Conservation (phyloP, 805 yeast species). For the Teunomyces barrocoloradensis region DNA sequence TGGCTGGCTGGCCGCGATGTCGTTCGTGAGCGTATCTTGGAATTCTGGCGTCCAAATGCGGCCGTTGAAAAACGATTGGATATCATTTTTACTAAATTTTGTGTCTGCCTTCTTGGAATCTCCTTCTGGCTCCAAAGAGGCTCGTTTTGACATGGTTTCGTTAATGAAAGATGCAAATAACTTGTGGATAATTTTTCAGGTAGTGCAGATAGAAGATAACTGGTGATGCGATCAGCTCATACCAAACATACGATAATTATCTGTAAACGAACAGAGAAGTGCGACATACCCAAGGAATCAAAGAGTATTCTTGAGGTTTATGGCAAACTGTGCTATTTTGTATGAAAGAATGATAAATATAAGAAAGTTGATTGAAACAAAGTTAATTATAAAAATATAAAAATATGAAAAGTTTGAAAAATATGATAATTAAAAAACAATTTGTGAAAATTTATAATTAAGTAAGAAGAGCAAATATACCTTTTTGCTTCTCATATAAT, state of each 20-base stretch:
- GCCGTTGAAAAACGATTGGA: conserved; percentile 34
- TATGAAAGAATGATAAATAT: too few relatives aligned
- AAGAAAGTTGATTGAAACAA: too few relatives aligned
- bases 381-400: too few relatives aligned
- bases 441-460: too few relatives aligned
- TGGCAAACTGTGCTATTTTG: too few relatives aligned
- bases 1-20: conserved; percentile 63
- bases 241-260: neutral
- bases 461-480: too few relatives aligned
- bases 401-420: too few relatives aligned
- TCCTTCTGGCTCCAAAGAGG: neutral
- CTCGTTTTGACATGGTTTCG: conserved; percentile 5
- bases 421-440: too few relatives aligned
- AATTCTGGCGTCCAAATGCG: conserved; percentile 48
- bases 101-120: conserved; percentile 4
- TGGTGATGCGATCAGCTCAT: neutral
- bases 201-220: neutral
- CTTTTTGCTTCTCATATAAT: too few relatives aligned
- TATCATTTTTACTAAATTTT: conserved; percentile 1
- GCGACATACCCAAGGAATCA: neutral
- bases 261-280: neutral
- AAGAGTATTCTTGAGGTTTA: too few relatives aligned
- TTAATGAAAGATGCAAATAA: too few relatives aligned
- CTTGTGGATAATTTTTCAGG: conserved; percentile 1
- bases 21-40: conserved; percentile 36